phyloP scores from a whole-genome alignment of 2,329 filamentous ascomycete species.

The Metarhizium anisopliae region DNA sequence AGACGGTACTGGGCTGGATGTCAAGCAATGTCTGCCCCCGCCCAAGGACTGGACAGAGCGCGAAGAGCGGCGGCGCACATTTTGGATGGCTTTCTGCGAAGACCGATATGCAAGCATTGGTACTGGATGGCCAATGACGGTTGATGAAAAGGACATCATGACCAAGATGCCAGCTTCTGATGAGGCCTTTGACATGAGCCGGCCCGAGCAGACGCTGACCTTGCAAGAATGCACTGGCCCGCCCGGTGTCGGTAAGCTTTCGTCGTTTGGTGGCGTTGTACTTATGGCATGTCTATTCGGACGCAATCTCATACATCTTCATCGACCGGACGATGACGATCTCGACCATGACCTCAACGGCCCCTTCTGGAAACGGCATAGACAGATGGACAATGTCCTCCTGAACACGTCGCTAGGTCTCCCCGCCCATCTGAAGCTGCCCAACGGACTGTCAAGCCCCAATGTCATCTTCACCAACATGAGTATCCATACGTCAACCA shows the following conservation, averaged over 20 bases:
- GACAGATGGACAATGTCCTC: constrained; percentile 80
- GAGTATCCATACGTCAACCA: constrained; percentile 92
- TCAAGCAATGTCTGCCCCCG: constrained; percentile 83
- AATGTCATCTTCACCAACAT: constrained; percentile 94
- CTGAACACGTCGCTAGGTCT: constrained; percentile 78
- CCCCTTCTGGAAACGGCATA: constrained; percentile 91
- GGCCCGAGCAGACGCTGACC: constrained; percentile 60
- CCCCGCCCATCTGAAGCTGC: constrained; percentile 72
- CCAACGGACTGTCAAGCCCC: constrained; percentile 62
- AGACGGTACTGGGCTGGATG: constrained; percentile 74
- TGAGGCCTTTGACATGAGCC: constrained; percentile 74
- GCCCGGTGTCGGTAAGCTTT: constrained; percentile 63
- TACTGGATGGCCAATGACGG: constrained; percentile 91
- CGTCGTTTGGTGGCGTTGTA: constrained; percentile 70
- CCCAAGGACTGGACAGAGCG: constrained; percentile 89
- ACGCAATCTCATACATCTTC: constrained; percentile 81
- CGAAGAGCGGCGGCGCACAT: constrained; percentile 84
- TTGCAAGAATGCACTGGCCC: constrained; percentile 63
- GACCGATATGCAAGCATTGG: constrained; percentile 93
- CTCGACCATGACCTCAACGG: constrained; percentile 82
- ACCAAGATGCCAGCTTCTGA: constrained; percentile 79
- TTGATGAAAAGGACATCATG: constrained; percentile 86
- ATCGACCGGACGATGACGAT: constrained; percentile 75
- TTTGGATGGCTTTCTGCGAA: constrained; percentile 88
- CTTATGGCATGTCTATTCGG: constrained; percentile 87